A percentile compares a stretch with the other conserved stretches of the same genome.
Evolutionary conservation across 2,329 filamentous ascomycete genomes (phyloP).

Genomic region (Ophiocordyceps unilateralis): DNA sequence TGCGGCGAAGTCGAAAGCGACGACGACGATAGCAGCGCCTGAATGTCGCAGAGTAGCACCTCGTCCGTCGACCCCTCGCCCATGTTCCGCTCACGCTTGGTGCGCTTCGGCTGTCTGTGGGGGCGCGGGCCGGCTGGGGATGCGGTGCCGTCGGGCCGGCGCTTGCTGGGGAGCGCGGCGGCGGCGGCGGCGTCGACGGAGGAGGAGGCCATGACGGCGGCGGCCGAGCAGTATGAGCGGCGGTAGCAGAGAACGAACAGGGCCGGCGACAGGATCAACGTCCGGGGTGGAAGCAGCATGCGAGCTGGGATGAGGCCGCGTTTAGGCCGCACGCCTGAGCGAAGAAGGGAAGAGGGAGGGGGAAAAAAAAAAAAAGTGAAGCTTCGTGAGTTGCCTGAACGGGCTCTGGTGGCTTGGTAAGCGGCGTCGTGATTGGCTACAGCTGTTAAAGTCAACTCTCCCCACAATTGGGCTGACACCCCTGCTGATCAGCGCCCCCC

Average conservation of each 20-base stretch:
- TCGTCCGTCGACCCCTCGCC: conserved; percentile 48
- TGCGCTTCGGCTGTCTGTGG: conserved; percentile 25
- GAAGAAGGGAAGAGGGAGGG: too few species aligned
- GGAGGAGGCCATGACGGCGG: background rate
- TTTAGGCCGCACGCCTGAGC: too few species aligned
- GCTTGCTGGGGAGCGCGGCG: background rate
- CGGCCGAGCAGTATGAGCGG: too few species aligned
- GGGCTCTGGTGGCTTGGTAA: too few species aligned
- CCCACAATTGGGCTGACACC: too few species aligned
- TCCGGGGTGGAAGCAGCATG: background rate
- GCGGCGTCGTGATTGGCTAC: too few species aligned
- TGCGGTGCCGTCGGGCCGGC: background rate
- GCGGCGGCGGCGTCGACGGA: background rate
- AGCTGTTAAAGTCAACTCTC: too few species aligned
- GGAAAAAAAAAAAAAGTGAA: too few species aligned
- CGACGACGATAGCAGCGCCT: conserved; percentile 30
- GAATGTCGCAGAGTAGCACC: conserved; percentile 46
- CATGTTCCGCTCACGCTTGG: conserved; percentile 41
- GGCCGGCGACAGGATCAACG: background rate
- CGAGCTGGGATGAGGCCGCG: background rate
- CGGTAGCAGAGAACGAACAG: background rate
- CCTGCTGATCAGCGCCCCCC: too few species aligned
- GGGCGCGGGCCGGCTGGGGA: too few species aligned
- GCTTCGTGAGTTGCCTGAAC: too few species aligned
- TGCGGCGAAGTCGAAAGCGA: conserved; percentile 6